A percentile compares a stretch with the other conserved stretches of the same genome.
Conservation (phyloP, 2,329 filamentous ascomycete genomes). For the Sclerotinia subarctica region DNA sequence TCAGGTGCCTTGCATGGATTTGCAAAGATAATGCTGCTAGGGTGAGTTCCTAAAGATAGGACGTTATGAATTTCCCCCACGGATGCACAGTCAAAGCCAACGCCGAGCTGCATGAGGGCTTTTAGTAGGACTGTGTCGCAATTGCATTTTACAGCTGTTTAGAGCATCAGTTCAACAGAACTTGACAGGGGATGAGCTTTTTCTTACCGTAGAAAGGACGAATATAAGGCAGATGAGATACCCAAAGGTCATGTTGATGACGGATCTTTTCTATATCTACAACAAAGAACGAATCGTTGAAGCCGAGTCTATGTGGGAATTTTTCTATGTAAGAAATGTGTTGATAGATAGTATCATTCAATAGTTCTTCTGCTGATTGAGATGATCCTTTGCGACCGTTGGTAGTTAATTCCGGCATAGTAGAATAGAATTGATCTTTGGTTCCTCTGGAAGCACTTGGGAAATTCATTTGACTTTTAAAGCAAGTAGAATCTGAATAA, state of each 20-base stretch:
- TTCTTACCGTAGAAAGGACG: not conserved
- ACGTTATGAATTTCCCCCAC: not conserved
- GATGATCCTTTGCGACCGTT: not conserved
- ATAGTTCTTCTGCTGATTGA: not conserved
- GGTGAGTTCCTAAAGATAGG: not conserved
- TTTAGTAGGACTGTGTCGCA: not conserved
- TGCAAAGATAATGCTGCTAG: not conserved
- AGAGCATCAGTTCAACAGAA: not conserved
- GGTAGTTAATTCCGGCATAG: not conserved
- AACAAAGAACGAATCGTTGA: not conserved
- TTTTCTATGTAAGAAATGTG: not conserved
- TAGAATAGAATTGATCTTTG: not conserved
- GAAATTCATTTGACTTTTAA: not conserved
- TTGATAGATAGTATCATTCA: not conserved
- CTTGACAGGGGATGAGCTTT: not conserved
- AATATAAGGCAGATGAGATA: not conserved
- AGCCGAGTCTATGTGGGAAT: not conserved
- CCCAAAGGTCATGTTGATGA: conserved; percentile 1
- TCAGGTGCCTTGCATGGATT: conserved; percentile 7
- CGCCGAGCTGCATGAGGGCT: not conserved
- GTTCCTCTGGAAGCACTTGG: not conserved
- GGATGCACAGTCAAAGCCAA: not conserved
- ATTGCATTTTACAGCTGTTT: conserved; percentile 2
- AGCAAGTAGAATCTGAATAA: not conserved
- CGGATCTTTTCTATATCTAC: not conserved